These are phyloP conservation scores for Bidens hawaiensis DNA, from an alignment of 140 eudicot species.

Conservation along the genomic window DNA sequence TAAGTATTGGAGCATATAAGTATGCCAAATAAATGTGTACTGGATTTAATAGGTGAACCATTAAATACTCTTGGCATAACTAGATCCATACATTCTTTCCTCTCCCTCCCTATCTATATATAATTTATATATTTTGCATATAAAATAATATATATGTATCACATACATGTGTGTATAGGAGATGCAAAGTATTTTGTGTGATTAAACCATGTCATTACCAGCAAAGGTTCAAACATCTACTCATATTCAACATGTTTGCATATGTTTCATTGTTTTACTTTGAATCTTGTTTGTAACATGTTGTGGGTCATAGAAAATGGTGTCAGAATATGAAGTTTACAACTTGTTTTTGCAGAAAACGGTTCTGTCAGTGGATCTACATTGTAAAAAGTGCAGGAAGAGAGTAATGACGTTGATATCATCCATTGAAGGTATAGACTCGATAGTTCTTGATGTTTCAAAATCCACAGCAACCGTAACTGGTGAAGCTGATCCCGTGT, in stretches of 20 bases:
- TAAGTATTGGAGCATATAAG: conserved; percentile 18
- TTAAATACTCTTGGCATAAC: conserved; percentile 31
- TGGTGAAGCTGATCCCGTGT: conserved; percentile 60
- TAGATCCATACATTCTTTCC: conserved; percentile 30
- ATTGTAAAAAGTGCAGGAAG: conserved; percentile 56
- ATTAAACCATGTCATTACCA: conserved; percentile 22
- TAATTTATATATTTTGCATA: neutral
- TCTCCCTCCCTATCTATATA: neutral
- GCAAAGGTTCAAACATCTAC: conserved; percentile 38
- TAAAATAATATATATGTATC: conserved; percentile 9
- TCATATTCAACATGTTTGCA: conserved; percentile 8
- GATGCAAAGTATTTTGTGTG: conserved; percentile 7
- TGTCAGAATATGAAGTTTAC: conserved; percentile 24
- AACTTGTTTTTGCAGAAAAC: conserved; percentile 50
- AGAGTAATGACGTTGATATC: conserved; percentile 52
- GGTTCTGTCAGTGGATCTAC: conserved; percentile 57
- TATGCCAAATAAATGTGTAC: conserved; percentile 20
- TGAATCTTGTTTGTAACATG: neutral
- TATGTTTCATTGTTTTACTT: neutral
- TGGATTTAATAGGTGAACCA: conserved; percentile 27
- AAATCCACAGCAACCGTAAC: conserved; percentile 47
- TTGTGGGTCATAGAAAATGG: conserved; percentile 10
- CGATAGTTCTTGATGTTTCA: conserved; percentile 50
- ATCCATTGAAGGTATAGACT: conserved; percentile 43
- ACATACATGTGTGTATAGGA: neutral